These are phyloP conservation scores for Tricholoma sp. DNA, from an alignment of 768 basidiomycete genomes.

Conservation along the genomic window DNA sequence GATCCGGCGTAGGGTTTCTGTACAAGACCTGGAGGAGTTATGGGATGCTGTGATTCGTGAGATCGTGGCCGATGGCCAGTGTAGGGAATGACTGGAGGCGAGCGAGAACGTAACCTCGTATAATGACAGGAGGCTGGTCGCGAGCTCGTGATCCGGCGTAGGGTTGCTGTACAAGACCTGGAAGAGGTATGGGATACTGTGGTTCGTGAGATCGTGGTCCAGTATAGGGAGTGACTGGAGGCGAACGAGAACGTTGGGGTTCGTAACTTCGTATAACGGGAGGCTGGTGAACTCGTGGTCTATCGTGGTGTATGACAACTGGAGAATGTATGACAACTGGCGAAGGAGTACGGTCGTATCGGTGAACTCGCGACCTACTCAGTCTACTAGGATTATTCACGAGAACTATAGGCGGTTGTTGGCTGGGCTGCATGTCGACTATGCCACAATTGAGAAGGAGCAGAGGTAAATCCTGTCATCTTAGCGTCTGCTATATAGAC, in stretches of 20 bases:
- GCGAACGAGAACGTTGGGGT: background rate
- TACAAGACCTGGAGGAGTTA: background rate
- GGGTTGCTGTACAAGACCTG: background rate
- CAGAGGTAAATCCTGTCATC: conserved; percentile 1
- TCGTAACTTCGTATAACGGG: background rate
- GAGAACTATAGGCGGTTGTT: background rate
- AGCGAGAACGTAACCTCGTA: background rate
- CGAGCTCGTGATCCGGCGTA: background rate
- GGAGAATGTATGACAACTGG: no score
- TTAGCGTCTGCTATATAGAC: background rate
- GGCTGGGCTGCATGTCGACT: background rate
- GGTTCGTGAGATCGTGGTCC: background rate
- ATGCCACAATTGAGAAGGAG: background rate
- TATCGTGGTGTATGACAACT: background rate
- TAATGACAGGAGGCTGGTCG: no score
- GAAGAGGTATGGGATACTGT: background rate
- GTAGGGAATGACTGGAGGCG: background rate
- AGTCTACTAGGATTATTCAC: background rate
- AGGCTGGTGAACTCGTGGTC: no score
- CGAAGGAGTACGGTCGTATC: background rate
- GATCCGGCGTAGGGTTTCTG: background rate
- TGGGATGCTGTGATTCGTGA: background rate
- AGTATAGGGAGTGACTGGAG: background rate
- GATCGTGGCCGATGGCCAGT: background rate
- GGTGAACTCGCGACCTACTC: background rate